phyloP scores from a whole-genome alignment of 345 rosid genomes.

The Euphorbia tirucalli region DNA sequence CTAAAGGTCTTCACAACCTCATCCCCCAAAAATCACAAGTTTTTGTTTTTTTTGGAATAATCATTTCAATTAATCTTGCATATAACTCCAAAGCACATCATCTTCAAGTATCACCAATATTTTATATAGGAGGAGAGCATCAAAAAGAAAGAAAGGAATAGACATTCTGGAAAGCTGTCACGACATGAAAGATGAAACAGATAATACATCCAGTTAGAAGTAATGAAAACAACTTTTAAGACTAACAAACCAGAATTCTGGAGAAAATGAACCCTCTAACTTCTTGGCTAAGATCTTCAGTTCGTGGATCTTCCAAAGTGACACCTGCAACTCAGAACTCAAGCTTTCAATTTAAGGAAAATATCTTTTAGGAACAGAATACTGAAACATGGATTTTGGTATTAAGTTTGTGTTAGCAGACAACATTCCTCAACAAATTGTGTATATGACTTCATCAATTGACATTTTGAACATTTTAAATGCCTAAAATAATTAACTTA shows the following conservation, averaged over 20 bases:
- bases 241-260: conserved; percentile 73
- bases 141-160: not conserved
- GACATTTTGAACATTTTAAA: too few species aligned
- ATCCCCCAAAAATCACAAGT: not conserved
- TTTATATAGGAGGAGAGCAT: not conserved
- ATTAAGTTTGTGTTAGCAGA: too few species aligned
- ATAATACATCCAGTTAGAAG: not conserved
- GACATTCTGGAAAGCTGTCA: not conserved
- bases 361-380: not conserved
- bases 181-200: conserved; percentile 3
- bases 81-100: not conserved
- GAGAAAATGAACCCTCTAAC: conserved; percentile 99
- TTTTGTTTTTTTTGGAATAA: not conserved
- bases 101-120: not conserved
- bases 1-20: not conserved
- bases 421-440: too few species aligned
- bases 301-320: conserved; percentile 91
- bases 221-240: not conserved
- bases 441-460: too few species aligned
- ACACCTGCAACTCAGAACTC: conserved; percentile 64
- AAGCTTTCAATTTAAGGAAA: conserved; percentile 15
- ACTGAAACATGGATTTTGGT: not conserved
- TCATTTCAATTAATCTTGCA: not conserved
- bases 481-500: too few species aligned
- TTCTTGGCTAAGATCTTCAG: conserved; percentile 99